Percentiles rank a stretch among this genome's conserved stretches.
Evolutionary conservation across 2,329 filamentous ascomycete species (phyloP).

Genomic region (Diaporthe sp.): DNA sequence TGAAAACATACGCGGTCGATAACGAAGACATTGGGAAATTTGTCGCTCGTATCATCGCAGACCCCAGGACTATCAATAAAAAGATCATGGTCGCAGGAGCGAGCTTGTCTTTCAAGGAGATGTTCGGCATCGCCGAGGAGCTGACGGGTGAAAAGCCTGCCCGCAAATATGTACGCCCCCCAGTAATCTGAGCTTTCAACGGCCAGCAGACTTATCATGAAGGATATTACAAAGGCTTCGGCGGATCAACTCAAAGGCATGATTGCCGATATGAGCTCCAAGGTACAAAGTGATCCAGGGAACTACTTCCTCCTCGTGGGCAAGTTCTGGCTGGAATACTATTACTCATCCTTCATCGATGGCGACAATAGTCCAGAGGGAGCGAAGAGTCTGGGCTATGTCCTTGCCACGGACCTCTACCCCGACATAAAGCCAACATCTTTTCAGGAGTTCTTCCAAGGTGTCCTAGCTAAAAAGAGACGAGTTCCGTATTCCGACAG

Average conservation of each 20-base stretch:
- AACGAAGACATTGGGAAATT: background rate
- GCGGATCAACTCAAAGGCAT: background rate
- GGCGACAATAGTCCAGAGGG: background rate
- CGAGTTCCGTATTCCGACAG: background rate
- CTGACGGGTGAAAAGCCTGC: background rate
- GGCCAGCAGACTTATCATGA: too few relatives aligned
- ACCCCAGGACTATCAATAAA: background rate
- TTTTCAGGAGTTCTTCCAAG: background rate
- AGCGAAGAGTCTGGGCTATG: background rate
- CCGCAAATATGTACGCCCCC: background rate
- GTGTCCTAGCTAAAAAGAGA: background rate
- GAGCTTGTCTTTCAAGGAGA: background rate
- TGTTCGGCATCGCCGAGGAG: background rate
- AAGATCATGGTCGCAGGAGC: background rate
- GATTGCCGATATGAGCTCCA: background rate
- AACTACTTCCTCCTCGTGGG: background rate
- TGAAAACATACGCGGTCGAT: background rate
- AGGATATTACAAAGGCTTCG: background rate
- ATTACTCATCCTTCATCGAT: background rate
- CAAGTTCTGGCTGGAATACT: background rate
- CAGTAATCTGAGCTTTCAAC: background rate
- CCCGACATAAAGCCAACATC: background rate
- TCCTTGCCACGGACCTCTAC: background rate
- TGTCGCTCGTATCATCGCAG: constrained; percentile 4
- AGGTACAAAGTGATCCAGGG: background rate